Evolutionary conservation across 805 yeast species (phyloP).

Genomic region (Cyberlindnera veronae): DNA sequence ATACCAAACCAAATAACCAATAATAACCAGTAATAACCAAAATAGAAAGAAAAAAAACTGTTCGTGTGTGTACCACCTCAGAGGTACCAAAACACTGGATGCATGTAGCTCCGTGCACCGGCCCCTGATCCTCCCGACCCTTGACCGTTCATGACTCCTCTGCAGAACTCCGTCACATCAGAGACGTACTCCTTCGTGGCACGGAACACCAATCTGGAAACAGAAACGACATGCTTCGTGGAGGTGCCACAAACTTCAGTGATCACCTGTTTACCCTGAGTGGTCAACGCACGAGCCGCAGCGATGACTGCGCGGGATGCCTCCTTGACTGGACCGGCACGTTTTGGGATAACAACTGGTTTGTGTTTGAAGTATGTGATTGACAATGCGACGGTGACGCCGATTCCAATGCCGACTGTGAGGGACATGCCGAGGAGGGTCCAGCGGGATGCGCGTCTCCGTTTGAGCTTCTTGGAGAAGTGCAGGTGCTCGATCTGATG

Average conservation of each 20-base stretch:
- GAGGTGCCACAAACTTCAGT: not conserved
- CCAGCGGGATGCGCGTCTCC: conserved; percentile 7
- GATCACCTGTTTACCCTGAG: not conserved
- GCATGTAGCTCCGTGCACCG: no score
- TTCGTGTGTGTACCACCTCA: conserved; percentile 1
- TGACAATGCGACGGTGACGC: conserved; percentile 22
- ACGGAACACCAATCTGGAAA: conserved; percentile 13
- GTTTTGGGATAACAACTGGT: no score
- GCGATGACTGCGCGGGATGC: not conserved
- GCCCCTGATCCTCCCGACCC: conserved; percentile 1
- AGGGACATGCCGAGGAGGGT: conserved; percentile 18
- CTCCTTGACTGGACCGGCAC: not conserved
- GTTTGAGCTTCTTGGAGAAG: conserved; percentile 18
- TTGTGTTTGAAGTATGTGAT: conserved; percentile 6
- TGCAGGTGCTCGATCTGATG: conserved; percentile 13
- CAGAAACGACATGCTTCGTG: not conserved
- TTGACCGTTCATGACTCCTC: not conserved
- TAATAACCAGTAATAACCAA: not conserved
- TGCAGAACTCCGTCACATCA: not conserved
- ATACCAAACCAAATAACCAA: not conserved
- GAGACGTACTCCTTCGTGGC: conserved; percentile 5
- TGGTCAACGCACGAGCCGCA: not conserved
- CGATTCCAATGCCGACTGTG: conserved; percentile 26
- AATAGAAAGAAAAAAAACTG: not conserved
- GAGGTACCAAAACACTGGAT: conserved; percentile 16